These are phyloP conservation scores for Arthrobotrys megalospora DNA, from an alignment of 2,329 filamentous ascomycete species.

Conservation along the genomic window DNA sequence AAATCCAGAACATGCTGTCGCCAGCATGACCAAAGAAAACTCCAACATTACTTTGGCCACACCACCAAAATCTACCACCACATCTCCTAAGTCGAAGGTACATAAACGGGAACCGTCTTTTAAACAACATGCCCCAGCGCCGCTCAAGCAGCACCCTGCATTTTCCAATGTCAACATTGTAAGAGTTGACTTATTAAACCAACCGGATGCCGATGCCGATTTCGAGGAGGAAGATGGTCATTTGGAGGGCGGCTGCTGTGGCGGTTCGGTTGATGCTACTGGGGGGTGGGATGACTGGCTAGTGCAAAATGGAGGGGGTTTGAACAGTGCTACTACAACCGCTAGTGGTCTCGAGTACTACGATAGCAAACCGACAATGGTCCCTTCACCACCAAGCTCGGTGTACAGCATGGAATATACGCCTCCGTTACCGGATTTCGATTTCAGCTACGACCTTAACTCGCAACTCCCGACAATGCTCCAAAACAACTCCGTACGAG, in stretches of 20 bases:
- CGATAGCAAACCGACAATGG: constrained; percentile 54
- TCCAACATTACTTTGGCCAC: constrained; percentile 37
- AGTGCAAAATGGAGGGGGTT: constrained; percentile 37
- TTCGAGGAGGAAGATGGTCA: constrained; percentile 55
- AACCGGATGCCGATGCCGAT: constrained; percentile 52
- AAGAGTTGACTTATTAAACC: constrained; percentile 43
- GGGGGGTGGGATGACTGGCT: constrained; percentile 54
- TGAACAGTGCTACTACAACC: constrained; percentile 41
- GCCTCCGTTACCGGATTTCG: constrained; percentile 46
- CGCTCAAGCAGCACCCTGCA: constrained; percentile 47
- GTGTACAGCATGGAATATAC: constrained; percentile 55
- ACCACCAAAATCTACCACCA: constrained; percentile 52
- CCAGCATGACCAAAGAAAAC: constrained; percentile 50
- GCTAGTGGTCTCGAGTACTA: constrained; percentile 43
- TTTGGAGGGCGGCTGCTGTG: constrained; percentile 49
- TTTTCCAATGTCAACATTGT: constrained; percentile 57
- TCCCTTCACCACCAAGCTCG: constrained; percentile 54
- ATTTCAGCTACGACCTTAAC: constrained; percentile 47
- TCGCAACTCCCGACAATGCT: constrained; percentile 46
- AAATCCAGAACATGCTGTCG: constrained; percentile 52
- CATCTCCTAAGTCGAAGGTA: constrained; percentile 49
- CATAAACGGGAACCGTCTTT: constrained; percentile 47
- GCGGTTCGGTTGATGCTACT: constrained; percentile 33
- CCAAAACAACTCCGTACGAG: constrained; percentile 33
- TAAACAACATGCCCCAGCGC: constrained; percentile 44